These are phyloP conservation scores for Paramecium tetraurelia DNA, from an alignment of 73 alveolate species.

Conservation along the genomic window DNA sequence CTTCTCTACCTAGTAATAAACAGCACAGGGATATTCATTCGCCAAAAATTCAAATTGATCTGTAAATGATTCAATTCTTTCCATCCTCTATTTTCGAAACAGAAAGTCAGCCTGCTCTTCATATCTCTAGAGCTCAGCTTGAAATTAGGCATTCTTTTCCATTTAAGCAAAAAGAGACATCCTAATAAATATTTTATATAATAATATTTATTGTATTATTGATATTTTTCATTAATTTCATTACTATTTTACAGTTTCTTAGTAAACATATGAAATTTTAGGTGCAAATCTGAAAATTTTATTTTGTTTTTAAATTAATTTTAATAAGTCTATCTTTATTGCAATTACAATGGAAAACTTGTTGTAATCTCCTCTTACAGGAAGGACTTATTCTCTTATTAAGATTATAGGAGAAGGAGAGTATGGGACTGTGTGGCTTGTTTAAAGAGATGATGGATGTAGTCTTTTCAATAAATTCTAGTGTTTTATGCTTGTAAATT, in stretches of 20 bases:
- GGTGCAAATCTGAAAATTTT: not conserved
- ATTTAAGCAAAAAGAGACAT: slow-evolving; percentile 33
- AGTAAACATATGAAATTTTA: too few relatives aligned
- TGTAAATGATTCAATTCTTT: slow-evolving; percentile 68
- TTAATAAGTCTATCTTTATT: not conserved
- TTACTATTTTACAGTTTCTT: not conserved
- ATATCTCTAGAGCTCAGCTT: slow-evolving; percentile 69
- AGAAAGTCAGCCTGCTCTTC: slow-evolving; percentile 62
- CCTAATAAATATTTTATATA: not conserved
- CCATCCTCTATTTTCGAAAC: slow-evolving; percentile 63
- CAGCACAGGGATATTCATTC: slow-evolving; percentile 65
- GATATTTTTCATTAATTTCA: not conserved
- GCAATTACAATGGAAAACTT: not conserved
- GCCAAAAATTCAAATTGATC: slow-evolving; percentile 70
- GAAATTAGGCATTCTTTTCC: slow-evolving; percentile 59
- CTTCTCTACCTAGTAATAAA: slow-evolving; percentile 60
- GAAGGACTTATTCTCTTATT: not conserved
- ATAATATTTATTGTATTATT: not conserved
- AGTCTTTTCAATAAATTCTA: not conserved
- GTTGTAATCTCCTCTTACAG: not conserved
- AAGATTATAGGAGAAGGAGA: not conserved
- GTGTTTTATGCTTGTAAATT: not conserved
- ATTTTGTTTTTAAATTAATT: too few relatives aligned
- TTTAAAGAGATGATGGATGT: not conserved
- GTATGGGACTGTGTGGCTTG: not conserved